Evolutionary conservation across 2,329 filamentous ascomycete species (phyloP), one percentile per base, ranked within the genome.

Genomic region (Coniella lustricola): DNA sequence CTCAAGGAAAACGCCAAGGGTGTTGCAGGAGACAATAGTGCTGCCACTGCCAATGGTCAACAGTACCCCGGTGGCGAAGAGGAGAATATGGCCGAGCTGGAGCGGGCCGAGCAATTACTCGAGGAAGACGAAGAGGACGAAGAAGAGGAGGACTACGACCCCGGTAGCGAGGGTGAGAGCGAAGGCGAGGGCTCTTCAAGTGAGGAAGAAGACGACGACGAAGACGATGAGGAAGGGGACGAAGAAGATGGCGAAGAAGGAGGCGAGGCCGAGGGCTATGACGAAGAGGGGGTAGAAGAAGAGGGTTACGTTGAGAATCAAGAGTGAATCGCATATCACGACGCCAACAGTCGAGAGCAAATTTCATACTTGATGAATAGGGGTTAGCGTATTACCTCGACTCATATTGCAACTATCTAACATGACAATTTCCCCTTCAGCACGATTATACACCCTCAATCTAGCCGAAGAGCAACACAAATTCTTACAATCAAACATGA

Each of bases 81-180:
- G 3, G 68, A 68, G 33, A 70, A 65, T 13, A 62, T 71, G 56
- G 73, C 72, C 2, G 74, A 74, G 62, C 62, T 79, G 35, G 68
- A 76, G 59, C 70, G 66, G 48, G 76, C 65, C 3, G 77, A 81
- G 58, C 72, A 78, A 55, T 65, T 67, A 50, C 54, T 78, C 32
- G 74, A 78, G 50, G 77, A 82, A 33, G 79, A 81, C 2, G 79
- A 82, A 48, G 80, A 82, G 42, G 79, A 82, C 48, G 70, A 81
- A 4, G 81, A 84, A 3, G 81, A 84, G 55, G 80, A 84, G 55
- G 81, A 84, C 56, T 84, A 84, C 55, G 78, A 84, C 50, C 81
- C 81, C 0, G 78, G 77, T 0, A 78, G 72, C 34, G 77, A 81
- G 4, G 78, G 69, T 0, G 77, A 81, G 4, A 81, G 76, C 45